Conservation (phyloP, 352 stramenopile genomes). For the Pythium dissimile region DNA sequence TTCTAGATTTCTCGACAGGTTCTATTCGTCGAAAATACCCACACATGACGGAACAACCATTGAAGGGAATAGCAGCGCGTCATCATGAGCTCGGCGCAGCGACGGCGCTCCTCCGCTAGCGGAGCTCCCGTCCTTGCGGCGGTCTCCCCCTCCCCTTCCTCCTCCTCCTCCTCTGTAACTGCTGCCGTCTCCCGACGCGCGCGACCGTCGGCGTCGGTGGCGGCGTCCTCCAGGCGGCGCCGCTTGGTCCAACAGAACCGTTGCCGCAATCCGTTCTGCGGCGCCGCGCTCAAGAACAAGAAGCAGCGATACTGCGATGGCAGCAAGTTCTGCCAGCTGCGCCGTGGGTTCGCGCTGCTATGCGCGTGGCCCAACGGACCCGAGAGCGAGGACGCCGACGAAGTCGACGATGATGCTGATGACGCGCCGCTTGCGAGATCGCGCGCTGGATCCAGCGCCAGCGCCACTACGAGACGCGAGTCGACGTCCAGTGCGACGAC, state of each 20-base stretch:
- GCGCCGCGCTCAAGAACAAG: conserved; percentile 33
- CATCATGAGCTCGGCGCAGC: conserved; percentile 17
- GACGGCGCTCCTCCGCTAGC: conserved; percentile 6
- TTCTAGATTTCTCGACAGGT: not conserved
- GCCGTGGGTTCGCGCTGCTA: conserved; percentile 46
- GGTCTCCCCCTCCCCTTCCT: not conserved
- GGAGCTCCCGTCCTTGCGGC: not conserved
- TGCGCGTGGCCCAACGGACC: conserved; percentile 32
- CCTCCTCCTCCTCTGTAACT: not conserved
- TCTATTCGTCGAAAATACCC: not conserved
- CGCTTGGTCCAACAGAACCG: conserved; percentile 11
- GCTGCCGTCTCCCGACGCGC: not conserved
- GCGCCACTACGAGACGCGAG: not conserved
- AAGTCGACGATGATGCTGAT: conserved; percentile 9
- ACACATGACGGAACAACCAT: not conserved
- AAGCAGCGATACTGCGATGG: conserved; percentile 43
- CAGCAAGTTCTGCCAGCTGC: conserved; percentile 48
- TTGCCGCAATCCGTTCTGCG: conserved; percentile 52
- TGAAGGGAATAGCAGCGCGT: not conserved
- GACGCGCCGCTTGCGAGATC: not conserved
- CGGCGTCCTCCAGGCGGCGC: conserved; percentile 10
- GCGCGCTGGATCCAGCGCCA: too few relatives aligned
- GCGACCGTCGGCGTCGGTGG: not conserved
- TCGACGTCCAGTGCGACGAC: not conserved
- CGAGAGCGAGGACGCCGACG: not conserved